Evolutionary conservation across 805 yeast genomes (phyloP), one percentile per base, ranked within the genome.

Genomic region (Hanseniaspora meyeri): DNA sequence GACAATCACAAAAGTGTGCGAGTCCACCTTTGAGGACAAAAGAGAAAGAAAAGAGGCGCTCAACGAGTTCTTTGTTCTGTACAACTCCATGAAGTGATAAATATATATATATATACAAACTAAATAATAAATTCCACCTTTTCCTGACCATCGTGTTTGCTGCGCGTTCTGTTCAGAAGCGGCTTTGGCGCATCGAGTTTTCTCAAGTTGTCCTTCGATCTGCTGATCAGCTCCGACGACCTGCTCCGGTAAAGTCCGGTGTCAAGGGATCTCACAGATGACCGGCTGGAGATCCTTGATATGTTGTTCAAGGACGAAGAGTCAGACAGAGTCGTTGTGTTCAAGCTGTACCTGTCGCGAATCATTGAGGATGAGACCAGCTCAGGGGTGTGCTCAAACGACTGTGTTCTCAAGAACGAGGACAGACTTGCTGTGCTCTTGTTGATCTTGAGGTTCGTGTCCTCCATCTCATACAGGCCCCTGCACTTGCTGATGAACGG

Each of bases 1-100:
- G 19, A 93, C 98, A 1, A 82, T 89, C 37, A 93, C 98, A 9
- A 46, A 46, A 17, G 48, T 45, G 1, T 45, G 48, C 14, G 48
- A 45, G 16, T 29, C 37, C 7, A 31, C 36, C 9, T 45, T 45
- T 29, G 48, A 43, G 14, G 36, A 45, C 9, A 48, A 24, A 37
- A 37, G 36, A 20, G 39, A 48, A 20, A 37, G 37, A 32, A 48
- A 37, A 37, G 32, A 37, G 10, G 39, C 34, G 7, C 14, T 34
- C 10, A 48, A 48, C 12, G 43, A 48, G 32, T 48, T 48, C 17
- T 48, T 46, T 17, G 20, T 27, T 10, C 24, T 46, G 7, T 46
- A 48, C 20, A 48, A 48, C 24, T 48, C 43, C 16, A 29, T 36
- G 32, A 32, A 51, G 34, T 19, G 10, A 42, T 4, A 14, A 4